Percentiles rank a stretch among this genome's conserved stretches.
Evolutionary conservation across 805 yeast genomes (phyloP).

Genomic region (Barnettozyma sp.): DNA sequence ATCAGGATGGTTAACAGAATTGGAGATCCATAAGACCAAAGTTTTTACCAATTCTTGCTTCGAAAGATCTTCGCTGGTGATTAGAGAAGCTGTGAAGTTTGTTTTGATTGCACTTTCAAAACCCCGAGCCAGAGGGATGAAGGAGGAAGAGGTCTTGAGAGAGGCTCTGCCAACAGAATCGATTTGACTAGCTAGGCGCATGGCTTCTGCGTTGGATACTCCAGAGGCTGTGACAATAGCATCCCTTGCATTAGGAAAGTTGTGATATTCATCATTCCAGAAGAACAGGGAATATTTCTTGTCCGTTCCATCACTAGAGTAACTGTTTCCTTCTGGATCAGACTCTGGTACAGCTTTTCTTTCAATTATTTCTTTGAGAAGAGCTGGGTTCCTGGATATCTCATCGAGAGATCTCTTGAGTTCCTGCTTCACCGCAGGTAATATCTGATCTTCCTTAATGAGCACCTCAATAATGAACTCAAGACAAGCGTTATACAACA

Average conservation of each 20-base stretch:
- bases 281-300: slow-evolving; percentile 41
- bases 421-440: slow-evolving; percentile 34
- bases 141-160: slow-evolving; percentile 30
- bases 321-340: too few species aligned
- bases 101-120: slow-evolving; percentile 36
- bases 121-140: slow-evolving; percentile 26
- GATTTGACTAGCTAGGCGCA: slow-evolving; percentile 36
- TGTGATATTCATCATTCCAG: slow-evolving; percentile 80
- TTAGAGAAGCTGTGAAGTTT: slow-evolving; percentile 52
- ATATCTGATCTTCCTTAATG: slow-evolving; percentile 30
- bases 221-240: slow-evolving; percentile 36
- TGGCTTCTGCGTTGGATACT: slow-evolving; percentile 25
- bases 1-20: slow-evolving; percentile 34
- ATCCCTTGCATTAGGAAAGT: slow-evolving; percentile 45
- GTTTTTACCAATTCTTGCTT: slow-evolving; percentile 41
- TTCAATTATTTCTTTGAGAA: too few species aligned
- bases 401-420: too few species aligned
- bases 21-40: slow-evolving; percentile 46
- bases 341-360: too few species aligned
- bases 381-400: too few species aligned
- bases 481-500: slow-evolving; percentile 31
- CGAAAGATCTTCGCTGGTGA: slow-evolving; percentile 42
- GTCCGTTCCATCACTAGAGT: too few species aligned
- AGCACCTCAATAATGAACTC: slow-evolving; percentile 40
- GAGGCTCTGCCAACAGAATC: slow-evolving; percentile 46